phyloP scores from a whole-genome alignment of 2,329 filamentous ascomycete species.

The Neopestalotiopsis sp. region DNA sequence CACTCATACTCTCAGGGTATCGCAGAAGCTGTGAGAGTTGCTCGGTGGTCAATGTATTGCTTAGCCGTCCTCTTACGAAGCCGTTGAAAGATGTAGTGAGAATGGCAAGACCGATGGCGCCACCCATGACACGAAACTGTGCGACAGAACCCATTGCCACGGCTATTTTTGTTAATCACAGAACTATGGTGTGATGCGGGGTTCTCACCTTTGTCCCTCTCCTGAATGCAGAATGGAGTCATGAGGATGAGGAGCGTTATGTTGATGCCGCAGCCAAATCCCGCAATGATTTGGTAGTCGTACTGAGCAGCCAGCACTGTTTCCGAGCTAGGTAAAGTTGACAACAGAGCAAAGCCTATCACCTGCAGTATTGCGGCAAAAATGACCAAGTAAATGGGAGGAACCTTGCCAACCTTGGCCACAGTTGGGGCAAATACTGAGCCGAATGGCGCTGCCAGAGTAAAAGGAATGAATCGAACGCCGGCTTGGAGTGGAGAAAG shows the following conservation, averaged over 20 bases:
- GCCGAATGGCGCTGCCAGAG: conserved; percentile 37
- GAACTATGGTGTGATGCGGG: background rate
- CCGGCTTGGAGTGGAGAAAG: background rate
- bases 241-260: conserved; percentile 37
- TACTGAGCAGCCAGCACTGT: conserved; percentile 28
- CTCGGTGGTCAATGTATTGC: background rate
- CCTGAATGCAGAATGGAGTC: conserved; percentile 33
- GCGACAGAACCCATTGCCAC: conserved; percentile 41
- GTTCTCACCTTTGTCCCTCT: conserved; percentile 35
- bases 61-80: background rate
- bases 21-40: background rate
- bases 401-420: conserved; percentile 30
- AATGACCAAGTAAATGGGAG: conserved; percentile 36
- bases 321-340: conserved; percentile 26
- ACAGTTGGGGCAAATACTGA: conserved; percentile 35
- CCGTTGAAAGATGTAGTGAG: conserved; percentile 8
- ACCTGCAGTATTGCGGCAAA: conserved; percentile 34
- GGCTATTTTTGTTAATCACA: conserved; percentile 24
- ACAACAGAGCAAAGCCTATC: conserved; percentile 38
- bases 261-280: conserved; percentile 40
- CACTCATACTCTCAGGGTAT: background rate
- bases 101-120: conserved; percentile 33
- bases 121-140: conserved; percentile 43
- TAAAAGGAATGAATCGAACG: conserved; percentile 27
- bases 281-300: conserved; percentile 40